phyloP scores from a whole-genome alignment of 2,329 filamentous ascomycete genomes.

The Claviceps monticola region DNA sequence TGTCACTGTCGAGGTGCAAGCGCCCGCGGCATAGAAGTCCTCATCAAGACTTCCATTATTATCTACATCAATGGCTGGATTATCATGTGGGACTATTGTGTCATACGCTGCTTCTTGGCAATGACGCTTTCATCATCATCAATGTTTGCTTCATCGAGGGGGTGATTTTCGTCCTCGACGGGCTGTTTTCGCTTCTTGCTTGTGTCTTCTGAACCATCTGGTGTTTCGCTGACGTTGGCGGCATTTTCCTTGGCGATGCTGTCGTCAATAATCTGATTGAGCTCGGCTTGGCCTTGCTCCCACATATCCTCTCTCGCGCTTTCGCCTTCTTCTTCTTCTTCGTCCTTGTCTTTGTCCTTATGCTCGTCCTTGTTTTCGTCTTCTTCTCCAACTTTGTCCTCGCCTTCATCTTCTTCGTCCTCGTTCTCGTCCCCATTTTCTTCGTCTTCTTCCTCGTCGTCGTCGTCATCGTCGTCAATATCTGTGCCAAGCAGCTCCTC shows the following conservation, averaged over 20 bases:
- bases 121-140: conserved; percentile 24
- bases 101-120: conserved; percentile 37
- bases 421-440: conserved; percentile 8
- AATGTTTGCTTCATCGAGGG: conserved; percentile 17
- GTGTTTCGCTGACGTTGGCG: conserved; percentile 15
- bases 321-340: not conserved
- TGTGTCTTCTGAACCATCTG: conserved; percentile 13
- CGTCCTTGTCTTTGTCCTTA: not conserved
- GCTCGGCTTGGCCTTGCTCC: not conserved
- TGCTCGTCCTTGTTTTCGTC: conserved; percentile 2
- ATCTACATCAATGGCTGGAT: not conserved
- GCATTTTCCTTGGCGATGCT: conserved; percentile 9
- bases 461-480: conserved; percentile 21
- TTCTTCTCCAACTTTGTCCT: conserved; percentile 3
- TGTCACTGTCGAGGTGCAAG: not conserved
- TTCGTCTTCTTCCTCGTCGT: conserved; percentile 5
- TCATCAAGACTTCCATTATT: no score
- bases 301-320: no score
- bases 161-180: conserved; percentile 18
- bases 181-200: conserved; percentile 21
- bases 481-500: conserved; percentile 55
- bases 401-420: conserved; percentile 13
- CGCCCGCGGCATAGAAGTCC: no score
- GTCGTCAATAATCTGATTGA: not conserved
- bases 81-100: conserved; percentile 10